A percentile compares a stretch with the other conserved stretches of the same genome.
Conservation (phyloP, 2,329 filamentous ascomycete species). For the Ophiosphaerella narmari region DNA sequence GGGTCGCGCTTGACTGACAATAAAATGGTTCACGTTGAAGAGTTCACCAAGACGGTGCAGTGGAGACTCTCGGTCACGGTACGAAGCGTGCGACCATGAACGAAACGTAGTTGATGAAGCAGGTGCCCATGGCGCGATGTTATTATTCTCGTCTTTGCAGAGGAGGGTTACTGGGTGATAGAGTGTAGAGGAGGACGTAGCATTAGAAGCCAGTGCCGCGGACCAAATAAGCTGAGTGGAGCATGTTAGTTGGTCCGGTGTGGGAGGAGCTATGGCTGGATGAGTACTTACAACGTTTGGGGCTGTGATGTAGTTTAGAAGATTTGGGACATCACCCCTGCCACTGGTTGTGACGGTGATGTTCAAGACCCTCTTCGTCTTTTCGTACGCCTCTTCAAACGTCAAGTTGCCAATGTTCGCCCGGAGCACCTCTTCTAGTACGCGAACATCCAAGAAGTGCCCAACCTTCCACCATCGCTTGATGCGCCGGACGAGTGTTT, state of each 20-base stretch:
- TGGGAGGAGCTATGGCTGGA: not conserved
- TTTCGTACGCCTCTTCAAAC: slow-evolving; percentile 88
- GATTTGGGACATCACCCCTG: slow-evolving; percentile 75
- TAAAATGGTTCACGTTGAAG: slow-evolving; percentile 94
- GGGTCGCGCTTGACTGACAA: slow-evolving; percentile 88
- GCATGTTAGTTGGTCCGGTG: slow-evolving; percentile 12
- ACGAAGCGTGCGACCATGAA: slow-evolving; percentile 67
- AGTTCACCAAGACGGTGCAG: slow-evolving; percentile 76
- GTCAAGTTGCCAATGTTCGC: slow-evolving; percentile 87
- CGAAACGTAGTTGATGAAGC: slow-evolving; percentile 64
- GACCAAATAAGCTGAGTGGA: slow-evolving; percentile 72
- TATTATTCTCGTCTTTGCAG: slow-evolving; percentile 76
- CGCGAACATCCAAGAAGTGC: slow-evolving; percentile 80
- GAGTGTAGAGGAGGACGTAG: slow-evolving; percentile 67
- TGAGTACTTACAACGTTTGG: slow-evolving; percentile 77
- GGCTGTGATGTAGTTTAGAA: slow-evolving; percentile 90
- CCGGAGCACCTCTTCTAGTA: slow-evolving; percentile 81
- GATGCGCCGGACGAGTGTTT: slow-evolving; percentile 68
- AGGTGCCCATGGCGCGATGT: slow-evolving; percentile 74
- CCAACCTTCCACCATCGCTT: slow-evolving; percentile 74
- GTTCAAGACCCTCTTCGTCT: slow-evolving; percentile 85
- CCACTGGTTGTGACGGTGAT: slow-evolving; percentile 83
- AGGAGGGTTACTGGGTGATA: slow-evolving; percentile 71
- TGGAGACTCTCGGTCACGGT: slow-evolving; percentile 69
- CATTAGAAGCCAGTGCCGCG: slow-evolving; percentile 76